Conservation (phyloP, 2,329 filamentous ascomycete genomes). For the Xylaria sp. region DNA sequence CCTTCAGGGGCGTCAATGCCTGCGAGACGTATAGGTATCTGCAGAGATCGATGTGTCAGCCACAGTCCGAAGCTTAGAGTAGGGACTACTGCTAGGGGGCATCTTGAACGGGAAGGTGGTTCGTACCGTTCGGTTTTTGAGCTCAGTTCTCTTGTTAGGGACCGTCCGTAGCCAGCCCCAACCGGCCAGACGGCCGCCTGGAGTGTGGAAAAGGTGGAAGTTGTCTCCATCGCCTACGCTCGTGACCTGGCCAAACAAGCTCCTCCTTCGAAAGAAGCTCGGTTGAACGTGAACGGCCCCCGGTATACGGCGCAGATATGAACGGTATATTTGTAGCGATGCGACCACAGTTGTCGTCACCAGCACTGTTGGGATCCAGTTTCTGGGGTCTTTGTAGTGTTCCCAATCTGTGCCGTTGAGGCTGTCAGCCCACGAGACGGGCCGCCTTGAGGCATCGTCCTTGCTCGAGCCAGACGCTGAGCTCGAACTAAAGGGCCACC, state of each 20-base stretch:
- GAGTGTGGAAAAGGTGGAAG: constrained; percentile 93
- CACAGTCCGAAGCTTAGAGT: background rate
- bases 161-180: constrained; percentile 92
- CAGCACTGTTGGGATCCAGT: constrained; percentile 63
- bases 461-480: constrained; percentile 30
- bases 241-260: constrained; percentile 85
- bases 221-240: constrained; percentile 97
- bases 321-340: constrained; percentile 71
- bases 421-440: constrained; percentile 54
- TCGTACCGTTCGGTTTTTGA: constrained; percentile 80
- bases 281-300: constrained; percentile 79
- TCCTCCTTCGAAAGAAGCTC: constrained; percentile 77
- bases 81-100: background rate
- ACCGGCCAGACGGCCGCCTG: constrained; percentile 84
- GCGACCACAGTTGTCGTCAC: constrained; percentile 66
- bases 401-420: constrained; percentile 62
- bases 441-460: constrained; percentile 48
- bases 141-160: constrained; percentile 71
- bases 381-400: constrained; percentile 64
- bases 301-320: constrained; percentile 85
- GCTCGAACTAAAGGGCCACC: constrained; percentile 31
- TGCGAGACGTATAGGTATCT: constrained; percentile 90
- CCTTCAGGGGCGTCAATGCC: constrained; percentile 94
- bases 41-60: constrained; percentile 29
- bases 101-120: constrained; percentile 41